phyloP scores from a whole-genome alignment of 805 yeast species.

The Ogataea thermomethanolica region DNA sequence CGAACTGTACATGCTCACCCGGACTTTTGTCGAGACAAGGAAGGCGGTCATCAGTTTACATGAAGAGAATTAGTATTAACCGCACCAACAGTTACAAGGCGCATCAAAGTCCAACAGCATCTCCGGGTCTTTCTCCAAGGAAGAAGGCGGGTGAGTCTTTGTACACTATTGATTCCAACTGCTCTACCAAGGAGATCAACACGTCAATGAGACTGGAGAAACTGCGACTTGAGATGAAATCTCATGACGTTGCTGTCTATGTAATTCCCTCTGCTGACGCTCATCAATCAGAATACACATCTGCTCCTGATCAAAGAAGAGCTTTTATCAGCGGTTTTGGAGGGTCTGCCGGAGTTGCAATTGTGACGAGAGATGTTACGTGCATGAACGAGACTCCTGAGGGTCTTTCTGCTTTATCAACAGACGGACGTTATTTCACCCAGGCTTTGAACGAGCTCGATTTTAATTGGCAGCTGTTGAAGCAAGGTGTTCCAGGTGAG shows the following conservation, averaged over 20 bases:
- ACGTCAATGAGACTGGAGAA: slow-evolving; percentile 56
- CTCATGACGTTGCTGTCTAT: slow-evolving; percentile 62
- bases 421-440: slow-evolving; percentile 59
- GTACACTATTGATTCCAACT: slow-evolving; percentile 26
- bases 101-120: slow-evolving; percentile 18
- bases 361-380: slow-evolving; percentile 50
- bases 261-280: slow-evolving; percentile 58
- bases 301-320: slow-evolving; percentile 51
- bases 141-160: slow-evolving; percentile 24
- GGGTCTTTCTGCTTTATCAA: slow-evolving; percentile 52
- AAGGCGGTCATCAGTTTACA: slow-evolving; percentile 50
- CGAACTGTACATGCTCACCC: slow-evolving; percentile 81
- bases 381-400: slow-evolving; percentile 51
- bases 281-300: slow-evolving; percentile 61
- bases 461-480: slow-evolving; percentile 55
- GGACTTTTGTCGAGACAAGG: slow-evolving; percentile 69
- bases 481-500: slow-evolving; percentile 47
- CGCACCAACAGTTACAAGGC: slow-evolving; percentile 18
- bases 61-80: slow-evolving; percentile 29
- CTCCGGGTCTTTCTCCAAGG: slow-evolving; percentile 38
- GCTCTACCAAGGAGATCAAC: slow-evolving; percentile 43
- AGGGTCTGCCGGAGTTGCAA: slow-evolving; percentile 61
- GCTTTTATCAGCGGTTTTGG: slow-evolving; percentile 56
- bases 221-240: slow-evolving; percentile 63
- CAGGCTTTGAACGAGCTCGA: slow-evolving; percentile 59